Conservation (phyloP, 495 filamentous ascomycete species). For the Thermothielavioides terrestris region DNA sequence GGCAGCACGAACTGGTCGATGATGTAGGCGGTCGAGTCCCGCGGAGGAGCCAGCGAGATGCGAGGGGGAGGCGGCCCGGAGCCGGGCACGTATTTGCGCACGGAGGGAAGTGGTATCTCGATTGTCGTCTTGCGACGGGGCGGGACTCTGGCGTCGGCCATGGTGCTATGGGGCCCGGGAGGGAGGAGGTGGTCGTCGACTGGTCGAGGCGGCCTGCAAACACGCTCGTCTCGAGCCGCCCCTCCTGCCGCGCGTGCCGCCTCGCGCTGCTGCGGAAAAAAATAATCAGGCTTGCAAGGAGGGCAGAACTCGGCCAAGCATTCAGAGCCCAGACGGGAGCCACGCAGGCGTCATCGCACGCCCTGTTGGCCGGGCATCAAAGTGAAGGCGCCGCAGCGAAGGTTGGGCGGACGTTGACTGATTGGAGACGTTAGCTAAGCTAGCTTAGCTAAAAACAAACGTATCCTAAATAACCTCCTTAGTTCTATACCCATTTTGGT, state of each 20-base stretch:
- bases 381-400: not conserved
- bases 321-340: not conserved
- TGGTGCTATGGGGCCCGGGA: not conserved
- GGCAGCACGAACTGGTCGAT: constrained; percentile 37
- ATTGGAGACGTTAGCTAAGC: not conserved
- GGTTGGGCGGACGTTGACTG: not conserved
- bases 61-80: constrained; percentile 32
- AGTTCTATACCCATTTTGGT: too few species aligned
- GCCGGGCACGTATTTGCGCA: constrained; percentile 29
- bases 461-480: too few species aligned
- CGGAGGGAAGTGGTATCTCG: constrained; percentile 29
- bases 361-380: not conserved
- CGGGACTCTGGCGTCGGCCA: constrained; percentile 4
- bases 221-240: too few species aligned
- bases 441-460: not conserved
- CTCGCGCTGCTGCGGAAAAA: too few species aligned
- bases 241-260: too few species aligned
- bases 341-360: not conserved
- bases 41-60: constrained; percentile 25
- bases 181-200: too few species aligned
- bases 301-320: too few species aligned
- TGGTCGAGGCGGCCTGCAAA: too few species aligned
- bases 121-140: constrained; percentile 15
- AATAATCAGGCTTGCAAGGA: too few species aligned
- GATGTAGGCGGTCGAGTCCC: constrained; percentile 40